These are phyloP conservation scores for Xylaria bambusicola DNA, from an alignment of 495 filamentous ascomycete species.

Conservation along the genomic window DNA sequence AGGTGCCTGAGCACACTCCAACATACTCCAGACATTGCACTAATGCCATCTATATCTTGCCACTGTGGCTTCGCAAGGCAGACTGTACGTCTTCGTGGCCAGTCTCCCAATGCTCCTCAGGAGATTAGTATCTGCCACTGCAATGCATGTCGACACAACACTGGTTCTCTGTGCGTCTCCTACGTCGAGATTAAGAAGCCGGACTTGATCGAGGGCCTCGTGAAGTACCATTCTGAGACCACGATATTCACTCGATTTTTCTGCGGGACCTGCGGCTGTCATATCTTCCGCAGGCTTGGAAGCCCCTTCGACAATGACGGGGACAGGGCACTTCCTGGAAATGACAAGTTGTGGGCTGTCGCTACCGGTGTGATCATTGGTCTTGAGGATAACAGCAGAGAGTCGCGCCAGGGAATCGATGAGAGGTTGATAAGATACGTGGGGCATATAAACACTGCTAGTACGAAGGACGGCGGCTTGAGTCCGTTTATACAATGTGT, in stretches of 20 bases:
- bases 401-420: constrained; percentile 8
- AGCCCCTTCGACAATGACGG: neutral
- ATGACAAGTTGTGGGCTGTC: constrained; percentile 39
- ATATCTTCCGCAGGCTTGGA: constrained; percentile 48
- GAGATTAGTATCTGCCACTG: constrained; percentile 64
- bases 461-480: constrained; percentile 62
- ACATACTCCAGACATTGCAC: neutral
- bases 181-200: constrained; percentile 45
- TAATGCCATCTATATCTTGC: constrained; percentile 47
- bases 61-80: constrained; percentile 55
- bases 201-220: constrained; percentile 40
- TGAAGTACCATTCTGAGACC: constrained; percentile 42
- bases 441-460: constrained; percentile 49
- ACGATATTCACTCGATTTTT: constrained; percentile 56
- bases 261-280: constrained; percentile 68
- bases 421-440: constrained; percentile 29
- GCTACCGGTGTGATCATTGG: constrained; percentile 34
- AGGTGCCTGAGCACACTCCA: neutral
- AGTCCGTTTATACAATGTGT: constrained; percentile 47
- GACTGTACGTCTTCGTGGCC: constrained; percentile 41
- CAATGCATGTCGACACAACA: constrained; percentile 58
- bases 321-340: constrained; percentile 22
- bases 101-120: constrained; percentile 21
- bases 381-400: neutral
- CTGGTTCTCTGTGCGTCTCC: constrained; percentile 59